These are phyloP conservation scores for Magnolia sinica DNA, from an alignment of 164 flowering plant genomes.

Conservation along the genomic window DNA sequence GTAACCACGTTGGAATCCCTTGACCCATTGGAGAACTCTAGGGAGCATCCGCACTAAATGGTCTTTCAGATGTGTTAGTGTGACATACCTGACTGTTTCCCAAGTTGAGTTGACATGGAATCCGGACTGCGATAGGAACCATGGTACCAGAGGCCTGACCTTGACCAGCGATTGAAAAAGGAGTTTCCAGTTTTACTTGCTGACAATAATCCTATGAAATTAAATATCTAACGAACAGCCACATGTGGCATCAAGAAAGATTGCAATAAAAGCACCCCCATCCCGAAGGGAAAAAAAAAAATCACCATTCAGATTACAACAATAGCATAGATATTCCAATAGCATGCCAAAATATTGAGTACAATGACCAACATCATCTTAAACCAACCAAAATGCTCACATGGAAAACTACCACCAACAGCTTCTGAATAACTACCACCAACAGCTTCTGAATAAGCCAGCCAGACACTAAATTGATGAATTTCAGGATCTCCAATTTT, in stretches of 20 bases:
- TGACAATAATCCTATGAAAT: conserved; percentile 3
- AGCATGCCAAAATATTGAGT: background rate
- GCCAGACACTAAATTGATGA: background rate
- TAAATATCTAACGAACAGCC: background rate
- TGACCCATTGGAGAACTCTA: conserved; percentile 25
- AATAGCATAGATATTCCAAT: background rate
- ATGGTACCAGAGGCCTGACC: conserved; percentile 14
- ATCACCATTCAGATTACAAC: background rate
- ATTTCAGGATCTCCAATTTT: background rate
- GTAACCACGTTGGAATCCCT: conserved; percentile 32
- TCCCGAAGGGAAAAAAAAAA: background rate
- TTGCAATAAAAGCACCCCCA: background rate
- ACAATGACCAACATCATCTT: background rate
- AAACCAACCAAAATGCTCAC: background rate
- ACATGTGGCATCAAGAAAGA: background rate
- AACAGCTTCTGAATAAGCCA: background rate
- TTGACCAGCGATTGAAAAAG: conserved; percentile 18
- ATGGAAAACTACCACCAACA: background rate
- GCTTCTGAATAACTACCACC: background rate
- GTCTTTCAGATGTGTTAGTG: conserved; percentile 24
- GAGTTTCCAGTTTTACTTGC: conserved; percentile 12
- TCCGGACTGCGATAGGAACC: conserved; percentile 18
- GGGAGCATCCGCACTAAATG: conserved; percentile 23
- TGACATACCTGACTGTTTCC: conserved; percentile 15
- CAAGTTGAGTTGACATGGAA: conserved; percentile 20